Evolutionary conservation across 805 yeast species (phyloP), one percentile per base, ranked within the genome.

Genomic region (Maudiozyma turicensis): DNA sequence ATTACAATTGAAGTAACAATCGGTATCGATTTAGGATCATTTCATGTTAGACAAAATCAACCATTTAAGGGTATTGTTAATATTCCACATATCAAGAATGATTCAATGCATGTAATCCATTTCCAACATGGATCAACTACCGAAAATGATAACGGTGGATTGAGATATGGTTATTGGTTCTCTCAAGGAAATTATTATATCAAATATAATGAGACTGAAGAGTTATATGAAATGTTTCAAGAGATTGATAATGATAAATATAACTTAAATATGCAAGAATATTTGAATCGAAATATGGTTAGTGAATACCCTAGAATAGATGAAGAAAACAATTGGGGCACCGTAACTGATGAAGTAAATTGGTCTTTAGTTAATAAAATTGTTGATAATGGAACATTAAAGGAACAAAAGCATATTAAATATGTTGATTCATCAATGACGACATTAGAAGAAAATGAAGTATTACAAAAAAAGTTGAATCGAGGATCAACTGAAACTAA

Each of bases 131-230:
- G 26, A 34, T 11, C n/a, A 11, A 5, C 11, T 10, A 20, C 26
- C 26, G 26, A 20, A 11, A 35, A 35, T 35, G 53, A 52, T 7
- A 47, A 43, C 20, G 51, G 49, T 34, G 49, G 44, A 26, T 28
- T 56, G 28, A 48, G 67, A 15, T 63, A 65, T 46, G 69, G 69
- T 0, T 65, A 64, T 50, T 65, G 67, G 67, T 50, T 65, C 41
- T 30, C 49, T 10, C 37, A 43, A n/a, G 44, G 46, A 5, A 47
- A 35, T 44, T 44, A 35, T 32, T 53, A 52, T 47, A 33, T 61
- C 15, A 43, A 46, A n/a, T 58, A 55, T 47, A 52, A 58, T 45
- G 48, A 40, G 2, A 41, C 34, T 2, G 26, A 28, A 8, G 65
- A 57, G 15, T 29, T 49, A n/a, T 61, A 53, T 50, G 50, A 52